phyloP scores from a whole-genome alignment of 805 yeast species.

The Tetrapisispora iriomotensis region DNA sequence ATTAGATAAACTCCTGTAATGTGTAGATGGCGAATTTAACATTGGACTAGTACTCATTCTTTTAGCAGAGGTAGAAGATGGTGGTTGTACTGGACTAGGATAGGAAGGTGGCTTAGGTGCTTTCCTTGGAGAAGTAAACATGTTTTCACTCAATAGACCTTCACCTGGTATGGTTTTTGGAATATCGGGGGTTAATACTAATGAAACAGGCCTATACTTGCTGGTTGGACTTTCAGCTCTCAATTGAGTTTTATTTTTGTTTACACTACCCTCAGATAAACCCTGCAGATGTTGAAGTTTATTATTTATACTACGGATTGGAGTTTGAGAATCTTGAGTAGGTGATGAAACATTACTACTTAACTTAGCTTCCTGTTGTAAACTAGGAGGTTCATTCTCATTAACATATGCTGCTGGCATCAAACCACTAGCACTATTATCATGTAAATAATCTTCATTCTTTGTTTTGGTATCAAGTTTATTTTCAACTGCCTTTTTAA shows the following conservation, averaged over 20 bases:
- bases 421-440: slow-evolving; percentile 11
- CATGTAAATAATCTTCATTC: not conserved
- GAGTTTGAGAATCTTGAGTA: not conserved
- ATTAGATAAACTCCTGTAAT: not conserved
- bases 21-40: not conserved
- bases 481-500: slow-evolving; percentile 26
- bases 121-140: slow-evolving; percentile 57
- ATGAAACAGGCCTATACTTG: slow-evolving; percentile 9
- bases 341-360: too few species aligned
- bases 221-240: not conserved
- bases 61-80: slow-evolving; percentile 4
- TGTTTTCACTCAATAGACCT: slow-evolving; percentile 12
- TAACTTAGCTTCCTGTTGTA: too few species aligned
- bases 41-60: slow-evolving; percentile 1
- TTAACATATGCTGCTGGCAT: slow-evolving; percentile 35
- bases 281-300: not conserved
- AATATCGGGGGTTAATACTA: slow-evolving; percentile 4
- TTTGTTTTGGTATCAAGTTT: not conserved
- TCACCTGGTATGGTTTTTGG: slow-evolving; percentile 3
- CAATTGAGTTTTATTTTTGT: not conserved
- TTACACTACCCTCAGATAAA: not conserved
- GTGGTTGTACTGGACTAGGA: slow-evolving; percentile 35
- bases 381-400: slow-evolving; percentile 7
- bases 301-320: not conserved
- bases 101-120: slow-evolving; percentile 61